A percentile compares a stretch with the other conserved stretches of the same genome.
phyloP scores from a whole-genome alignment of 2,329 filamentous ascomycete species.

The Phaeophleospora eucalypticola region DNA sequence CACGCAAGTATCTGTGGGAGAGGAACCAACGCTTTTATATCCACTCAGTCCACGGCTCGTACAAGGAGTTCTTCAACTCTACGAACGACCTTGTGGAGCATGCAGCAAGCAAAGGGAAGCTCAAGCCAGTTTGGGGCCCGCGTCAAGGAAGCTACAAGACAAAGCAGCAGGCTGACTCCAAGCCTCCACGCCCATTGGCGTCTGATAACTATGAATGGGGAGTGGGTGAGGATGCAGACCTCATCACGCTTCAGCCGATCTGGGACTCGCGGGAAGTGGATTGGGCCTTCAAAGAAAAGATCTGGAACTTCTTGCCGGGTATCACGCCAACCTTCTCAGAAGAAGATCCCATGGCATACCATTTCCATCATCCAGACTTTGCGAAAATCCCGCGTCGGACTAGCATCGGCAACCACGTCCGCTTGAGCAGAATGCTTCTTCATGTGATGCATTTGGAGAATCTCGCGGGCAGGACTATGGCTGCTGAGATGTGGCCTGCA shows the following conservation, averaged over 20 bases:
- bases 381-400: slow-evolving; percentile 63
- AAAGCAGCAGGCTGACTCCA: slow-evolving; percentile 74
- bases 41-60: slow-evolving; percentile 50
- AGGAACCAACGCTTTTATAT: slow-evolving; percentile 55
- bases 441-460: slow-evolving; percentile 89
- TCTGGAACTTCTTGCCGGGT: slow-evolving; percentile 46
- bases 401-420: slow-evolving; percentile 82
- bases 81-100: slow-evolving; percentile 41
- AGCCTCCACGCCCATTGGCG: slow-evolving; percentile 67
- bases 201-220: slow-evolving; percentile 84
- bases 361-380: slow-evolving; percentile 50
- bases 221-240: slow-evolving; percentile 82
- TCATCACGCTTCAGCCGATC: slow-evolving; percentile 86
- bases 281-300: slow-evolving; percentile 58
- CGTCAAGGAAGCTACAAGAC: slow-evolving; percentile 61
- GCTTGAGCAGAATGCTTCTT: slow-evolving; percentile 76
- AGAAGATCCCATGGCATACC: slow-evolving; percentile 48
- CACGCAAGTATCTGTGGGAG: slow-evolving; percentile 57
- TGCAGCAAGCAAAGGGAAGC: slow-evolving; percentile 35
- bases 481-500: slow-evolving; percentile 94
- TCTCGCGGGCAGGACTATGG: slow-evolving; percentile 81
- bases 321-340: slow-evolving; percentile 81
- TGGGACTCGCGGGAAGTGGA: slow-evolving; percentile 85
- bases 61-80: slow-evolving; percentile 41
- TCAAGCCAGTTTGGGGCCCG: slow-evolving; percentile 68